These are phyloP conservation scores for Arachis stenosperma DNA, from an alignment of 306 rosid species.

Conservation along the genomic window DNA sequence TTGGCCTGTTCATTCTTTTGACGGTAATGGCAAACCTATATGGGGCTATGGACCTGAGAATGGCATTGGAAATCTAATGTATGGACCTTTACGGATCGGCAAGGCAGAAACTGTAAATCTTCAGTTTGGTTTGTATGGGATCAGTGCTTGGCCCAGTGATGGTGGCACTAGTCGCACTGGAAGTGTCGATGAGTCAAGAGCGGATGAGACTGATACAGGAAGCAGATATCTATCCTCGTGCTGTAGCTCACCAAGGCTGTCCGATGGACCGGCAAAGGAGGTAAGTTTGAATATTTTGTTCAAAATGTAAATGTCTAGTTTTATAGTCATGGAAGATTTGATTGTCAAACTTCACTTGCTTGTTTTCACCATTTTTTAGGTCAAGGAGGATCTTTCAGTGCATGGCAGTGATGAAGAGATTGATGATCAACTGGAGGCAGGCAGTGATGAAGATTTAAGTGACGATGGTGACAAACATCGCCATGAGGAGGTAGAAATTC, in stretches of 20 bases:
- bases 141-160: constrained; percentile 82
- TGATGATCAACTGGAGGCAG: constrained; percentile 64
- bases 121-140: constrained; percentile 84
- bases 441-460: constrained; percentile 76
- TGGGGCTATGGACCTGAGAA: constrained; percentile 52
- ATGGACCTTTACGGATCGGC: constrained; percentile 55
- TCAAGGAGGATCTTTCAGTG: constrained; percentile 72
- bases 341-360: background rate
- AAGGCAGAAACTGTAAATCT: constrained; percentile 76
- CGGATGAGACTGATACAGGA: constrained; percentile 67
- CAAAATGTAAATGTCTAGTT: background rate
- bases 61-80: constrained; percentile 50
- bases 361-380: constrained; percentile 42
- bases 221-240: constrained; percentile 72
- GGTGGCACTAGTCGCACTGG: constrained; percentile 83
- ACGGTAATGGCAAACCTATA: constrained; percentile 62
- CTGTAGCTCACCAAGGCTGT: constrained; percentile 77
- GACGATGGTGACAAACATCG: constrained; percentile 53
- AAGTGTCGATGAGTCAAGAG: constrained; percentile 76
- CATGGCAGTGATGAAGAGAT: constrained; percentile 84
- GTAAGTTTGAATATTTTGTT: constrained; percentile 40
- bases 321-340: background rate
- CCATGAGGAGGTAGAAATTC: constrained; percentile 64
- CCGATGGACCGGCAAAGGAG: constrained; percentile 78
- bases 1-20: constrained; percentile 82